Evolutionary conservation across 257 asterid genomes (phyloP).

Genomic region (Gentiana macrophylla): DNA sequence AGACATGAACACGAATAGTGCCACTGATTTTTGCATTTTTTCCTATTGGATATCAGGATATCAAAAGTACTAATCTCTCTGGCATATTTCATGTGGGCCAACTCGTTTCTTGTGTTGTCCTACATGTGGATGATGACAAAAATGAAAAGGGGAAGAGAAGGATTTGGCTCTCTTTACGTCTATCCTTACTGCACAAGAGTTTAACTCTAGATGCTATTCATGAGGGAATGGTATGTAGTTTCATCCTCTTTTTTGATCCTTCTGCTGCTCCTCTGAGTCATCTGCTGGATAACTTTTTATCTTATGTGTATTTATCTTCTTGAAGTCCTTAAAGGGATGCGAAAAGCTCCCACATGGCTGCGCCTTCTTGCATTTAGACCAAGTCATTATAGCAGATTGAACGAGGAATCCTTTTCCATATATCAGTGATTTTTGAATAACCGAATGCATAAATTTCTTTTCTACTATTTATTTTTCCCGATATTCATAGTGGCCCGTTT

Average conservation of each 20-base stretch:
- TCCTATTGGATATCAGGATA: slow-evolving; percentile 23
- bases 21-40: slow-evolving; percentile 8
- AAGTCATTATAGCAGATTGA: too few relatives aligned
- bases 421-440: too few relatives aligned
- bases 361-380: too few relatives aligned
- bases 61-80: slow-evolving; percentile 47
- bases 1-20: background rate
- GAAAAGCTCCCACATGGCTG: too few relatives aligned
- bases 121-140: slow-evolving; percentile 72
- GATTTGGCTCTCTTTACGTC: slow-evolving; percentile 91
- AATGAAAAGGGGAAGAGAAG: slow-evolving; percentile 69
- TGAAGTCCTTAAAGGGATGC: background rate
- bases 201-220: slow-evolving; percentile 68
- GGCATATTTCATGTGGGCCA: slow-evolving; percentile 62
- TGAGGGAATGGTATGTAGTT: slow-evolving; percentile 82
- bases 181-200: slow-evolving; percentile 62
- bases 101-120: slow-evolving; percentile 78
- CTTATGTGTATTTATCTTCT: background rate
- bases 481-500: too few relatives aligned
- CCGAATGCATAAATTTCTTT: too few relatives aligned
- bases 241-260: slow-evolving; percentile 3
- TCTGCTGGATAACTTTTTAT: background rate
- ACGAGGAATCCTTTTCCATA: too few relatives aligned
- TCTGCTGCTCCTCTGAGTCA: background rate
- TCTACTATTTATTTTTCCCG: too few relatives aligned